A percentile compares a stretch with the other conserved stretches of the same genome.
Conservation (phyloP, 352 stramenopile genomes). For the Peronospora destructor region DNA sequence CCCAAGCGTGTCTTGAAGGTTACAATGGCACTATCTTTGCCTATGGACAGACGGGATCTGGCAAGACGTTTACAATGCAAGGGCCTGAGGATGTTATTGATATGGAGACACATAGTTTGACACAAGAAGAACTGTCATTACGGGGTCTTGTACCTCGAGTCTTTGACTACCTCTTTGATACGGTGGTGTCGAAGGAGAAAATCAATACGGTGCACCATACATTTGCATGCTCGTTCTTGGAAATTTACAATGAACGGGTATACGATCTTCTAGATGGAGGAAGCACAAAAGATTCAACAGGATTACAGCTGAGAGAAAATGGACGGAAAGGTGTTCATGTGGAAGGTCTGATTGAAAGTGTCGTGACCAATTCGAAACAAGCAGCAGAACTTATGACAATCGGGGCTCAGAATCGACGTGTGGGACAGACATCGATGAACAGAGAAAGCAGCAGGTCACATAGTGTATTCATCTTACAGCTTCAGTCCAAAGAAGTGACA, state of each 20-base stretch:
- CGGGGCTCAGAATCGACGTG: slow-evolving; percentile 65
- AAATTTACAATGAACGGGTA: slow-evolving; percentile 94
- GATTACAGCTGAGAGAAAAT: slow-evolving; percentile 65
- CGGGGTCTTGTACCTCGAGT: slow-evolving; percentile 72
- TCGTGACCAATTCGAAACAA: slow-evolving; percentile 56
- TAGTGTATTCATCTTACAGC: slow-evolving; percentile 79
- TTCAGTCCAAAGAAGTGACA: slow-evolving; percentile 59
- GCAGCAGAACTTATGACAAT: slow-evolving; percentile 71
- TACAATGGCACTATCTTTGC: slow-evolving; percentile 87
- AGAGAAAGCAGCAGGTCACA: slow-evolving; percentile 78
- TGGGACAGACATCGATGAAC: slow-evolving; percentile 83
- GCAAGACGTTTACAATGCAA: slow-evolving; percentile 86
- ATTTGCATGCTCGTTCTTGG: slow-evolving; percentile 86
- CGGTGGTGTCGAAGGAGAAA: slow-evolving; percentile 20
- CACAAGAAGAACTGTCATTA: slow-evolving; percentile 31
- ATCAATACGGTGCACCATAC: slow-evolving; percentile 44
- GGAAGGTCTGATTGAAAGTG: slow-evolving; percentile 68
- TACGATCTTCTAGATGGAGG: slow-evolving; percentile 85
- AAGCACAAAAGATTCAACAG: slow-evolving; percentile 43
- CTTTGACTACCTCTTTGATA: slow-evolving; percentile 79
- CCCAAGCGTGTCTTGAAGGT: slow-evolving; percentile 61
- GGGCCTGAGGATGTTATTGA: slow-evolving; percentile 66
- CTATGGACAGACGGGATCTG: slow-evolving; percentile 78
- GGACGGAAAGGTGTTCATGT: slow-evolving; percentile 69
- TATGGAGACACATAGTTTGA: slow-evolving; percentile 23